phyloP scores from a whole-genome alignment of 495 filamentous ascomycete species.

The Lepidopterella palustris region DNA sequence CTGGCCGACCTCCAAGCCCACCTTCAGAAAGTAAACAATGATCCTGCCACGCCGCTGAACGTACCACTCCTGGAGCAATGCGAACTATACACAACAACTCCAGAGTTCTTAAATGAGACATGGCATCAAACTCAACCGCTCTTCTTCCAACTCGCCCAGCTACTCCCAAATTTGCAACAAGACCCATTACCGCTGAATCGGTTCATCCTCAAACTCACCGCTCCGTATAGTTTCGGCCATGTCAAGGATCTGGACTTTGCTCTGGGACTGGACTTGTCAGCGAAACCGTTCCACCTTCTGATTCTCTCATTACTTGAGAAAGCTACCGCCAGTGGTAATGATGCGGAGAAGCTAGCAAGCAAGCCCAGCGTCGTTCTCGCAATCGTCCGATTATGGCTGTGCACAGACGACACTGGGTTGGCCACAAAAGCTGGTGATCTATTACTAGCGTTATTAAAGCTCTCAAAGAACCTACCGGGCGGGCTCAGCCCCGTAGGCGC shows the following conservation, averaged over 20 bases:
- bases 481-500: slow-evolving; percentile 4
- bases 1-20: slow-evolving; percentile 25
- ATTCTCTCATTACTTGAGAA: slow-evolving; percentile 67
- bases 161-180: slow-evolving; percentile 24
- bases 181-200: slow-evolving; percentile 20
- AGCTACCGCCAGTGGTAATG: slow-evolving; percentile 51
- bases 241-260: slow-evolving; percentile 40
- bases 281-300: slow-evolving; percentile 61
- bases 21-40: slow-evolving; percentile 17
- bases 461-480: slow-evolving; percentile 48
- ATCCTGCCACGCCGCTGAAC: slow-evolving; percentile 21
- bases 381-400: slow-evolving; percentile 66
- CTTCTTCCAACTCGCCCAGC: slow-evolving; percentile 19
- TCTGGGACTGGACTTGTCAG: slow-evolving; percentile 47
- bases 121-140: slow-evolving; percentile 18
- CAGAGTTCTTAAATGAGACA: slow-evolving; percentile 8
- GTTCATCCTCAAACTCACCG: slow-evolving; percentile 15
- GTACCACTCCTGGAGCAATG: slow-evolving; percentile 19
- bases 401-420: slow-evolving; percentile 62
- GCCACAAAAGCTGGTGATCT: slow-evolving; percentile 60
- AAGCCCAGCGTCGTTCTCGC: slow-evolving; percentile 55
- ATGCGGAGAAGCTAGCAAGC: slow-evolving; percentile 58
- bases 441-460: slow-evolving; percentile 62
- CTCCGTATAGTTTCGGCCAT: slow-evolving; percentile 32
- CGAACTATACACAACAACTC: slow-evolving; percentile 16